Base-by-base conservation (phyloP, 768 basidiomycete genomes). In the Pulveroboletus sp. region DNA sequence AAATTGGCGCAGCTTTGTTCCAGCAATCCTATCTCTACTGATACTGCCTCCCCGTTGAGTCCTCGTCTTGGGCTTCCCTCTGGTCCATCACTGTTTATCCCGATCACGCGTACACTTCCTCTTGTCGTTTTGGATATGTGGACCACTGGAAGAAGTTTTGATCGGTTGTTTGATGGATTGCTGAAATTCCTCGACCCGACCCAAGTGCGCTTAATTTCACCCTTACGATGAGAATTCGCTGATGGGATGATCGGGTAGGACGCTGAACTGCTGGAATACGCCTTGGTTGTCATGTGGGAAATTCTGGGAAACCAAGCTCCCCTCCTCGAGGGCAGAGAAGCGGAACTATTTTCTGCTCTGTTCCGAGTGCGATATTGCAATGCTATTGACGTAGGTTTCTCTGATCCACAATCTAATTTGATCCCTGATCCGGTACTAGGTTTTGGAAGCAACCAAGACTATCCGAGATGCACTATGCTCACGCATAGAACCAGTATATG, bases 251-350 rank as follows among this genome's bases (percentile, higher is more conserved):
- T 47, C 5, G 43, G 44, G 29, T 61, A 94, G 88, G 71, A 70
- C 41, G 77, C 78, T 40, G 80, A 84, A 55, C 72, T 78, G 45
- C 71, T 93, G 23, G 84, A 87, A 62, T 89, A 90, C 58, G 91
- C 82, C 23, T 69, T 94, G 55, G 86, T 93, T 49, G 73, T 89
- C 27, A 61, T 92, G 11, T 94, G 87, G 87, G 91, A 94, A 66
- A 74, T 92, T 61, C 69, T 94, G 6, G 85, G 85, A 60, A 78
- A 85, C 56, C 89, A 92, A 62, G 74, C 80, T 20, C 66, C 75
- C 25, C 77, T 84, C 53, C 70, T 94, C 12, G 91, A 94, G 64
- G 87, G 89, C 38, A 80, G 79, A 51, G 92, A 94, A 70, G 77
- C 80, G 10, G 85, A 87, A 46, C 66, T 94, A 31, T 87, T 92